phyloP scores from a whole-genome alignment of 176 grass and related monocot species.

The Phoenix roebelenii region DNA sequence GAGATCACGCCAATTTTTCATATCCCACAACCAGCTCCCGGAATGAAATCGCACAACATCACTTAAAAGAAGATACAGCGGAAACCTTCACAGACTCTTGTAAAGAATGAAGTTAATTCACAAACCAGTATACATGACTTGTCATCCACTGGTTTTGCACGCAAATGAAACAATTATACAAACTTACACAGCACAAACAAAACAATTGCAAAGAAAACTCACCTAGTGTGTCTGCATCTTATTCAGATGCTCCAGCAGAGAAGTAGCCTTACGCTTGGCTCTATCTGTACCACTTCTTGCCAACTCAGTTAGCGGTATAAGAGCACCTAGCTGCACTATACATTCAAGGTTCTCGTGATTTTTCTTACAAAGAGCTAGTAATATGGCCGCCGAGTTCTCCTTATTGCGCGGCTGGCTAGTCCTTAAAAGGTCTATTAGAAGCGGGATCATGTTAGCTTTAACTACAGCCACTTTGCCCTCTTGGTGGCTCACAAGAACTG shows the following conservation, averaged over 20 bases:
- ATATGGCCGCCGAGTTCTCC: slow-evolving; percentile 83
- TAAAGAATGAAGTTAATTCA: too few relatives aligned
- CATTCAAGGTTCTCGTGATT: slow-evolving; percentile 83
- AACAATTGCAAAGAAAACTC: neutral
- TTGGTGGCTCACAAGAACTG: slow-evolving; percentile 82
- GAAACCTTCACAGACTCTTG: too few relatives aligned
- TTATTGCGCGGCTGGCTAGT: slow-evolving; percentile 75
- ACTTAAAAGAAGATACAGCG: too few relatives aligned
- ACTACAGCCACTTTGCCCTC: slow-evolving; percentile 79
- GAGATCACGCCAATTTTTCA: too few relatives aligned
- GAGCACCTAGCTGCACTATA: slow-evolving; percentile 72
- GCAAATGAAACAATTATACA: too few relatives aligned
- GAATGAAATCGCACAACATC: too few relatives aligned
- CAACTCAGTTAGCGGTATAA: slow-evolving; percentile 83
- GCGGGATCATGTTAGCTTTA: slow-evolving; percentile 69
- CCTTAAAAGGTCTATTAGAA: slow-evolving; percentile 76
- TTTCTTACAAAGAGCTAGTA: slow-evolving; percentile 94
- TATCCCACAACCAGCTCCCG: too few relatives aligned
- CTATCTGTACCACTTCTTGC: slow-evolving; percentile 79
- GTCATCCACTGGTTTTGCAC: too few relatives aligned
- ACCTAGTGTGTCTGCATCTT: slow-evolving; percentile 74
- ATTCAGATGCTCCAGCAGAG: slow-evolving; percentile 80
- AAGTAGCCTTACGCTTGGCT: slow-evolving; percentile 90
- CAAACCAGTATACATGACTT: too few relatives aligned
- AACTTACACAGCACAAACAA: too few relatives aligned